A percentile compares a stretch with the other conserved stretches of the same genome.
These are phyloP conservation scores for Phytopythium mirpurense DNA, from an alignment of 352 stramenopile species.

Conservation along the genomic window DNA sequence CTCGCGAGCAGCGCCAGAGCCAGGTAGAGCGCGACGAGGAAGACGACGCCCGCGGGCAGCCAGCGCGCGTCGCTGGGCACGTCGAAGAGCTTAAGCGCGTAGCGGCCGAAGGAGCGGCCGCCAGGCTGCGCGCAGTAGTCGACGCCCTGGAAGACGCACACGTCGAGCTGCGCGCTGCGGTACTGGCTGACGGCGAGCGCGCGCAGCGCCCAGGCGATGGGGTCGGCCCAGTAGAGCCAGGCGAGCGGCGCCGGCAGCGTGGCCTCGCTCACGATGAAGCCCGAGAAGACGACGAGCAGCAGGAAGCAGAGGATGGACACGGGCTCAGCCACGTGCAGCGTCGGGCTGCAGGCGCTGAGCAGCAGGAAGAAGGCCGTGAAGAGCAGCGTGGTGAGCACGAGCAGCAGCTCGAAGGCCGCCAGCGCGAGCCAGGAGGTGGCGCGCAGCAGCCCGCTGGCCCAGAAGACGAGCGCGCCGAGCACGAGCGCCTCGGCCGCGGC, in stretches of 20 bases:
- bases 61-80: too few species aligned
- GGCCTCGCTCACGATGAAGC: conserved; percentile 35
- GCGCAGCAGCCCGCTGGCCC: conserved; percentile 54
- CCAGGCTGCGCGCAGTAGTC: conserved; percentile 29
- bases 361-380: conserved; percentile 37
- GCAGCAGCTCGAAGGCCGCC: conserved; percentile 35
- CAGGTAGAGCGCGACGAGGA: too few species aligned
- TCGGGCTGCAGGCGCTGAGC: conserved; percentile 23
- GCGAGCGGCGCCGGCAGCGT: conserved; percentile 27
- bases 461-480: conserved; percentile 81
- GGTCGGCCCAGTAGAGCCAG: conserved; percentile 65
- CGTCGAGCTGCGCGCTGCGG: conserved; percentile 20
- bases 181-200: conserved; percentile 44
- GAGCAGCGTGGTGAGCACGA: conserved; percentile 25
- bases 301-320: conserved; percentile 33
- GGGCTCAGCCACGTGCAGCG: conserved; percentile 37
- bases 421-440: conserved; percentile 11
- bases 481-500: conserved; percentile 51
- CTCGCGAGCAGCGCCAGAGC: too few species aligned
- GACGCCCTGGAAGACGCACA: conserved; percentile 29
- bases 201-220: conserved; percentile 38
- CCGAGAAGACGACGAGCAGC: conserved; percentile 41
- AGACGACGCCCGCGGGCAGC: too few species aligned
- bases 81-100: too few species aligned
- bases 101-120: too few species aligned